Conservation (phyloP, 805 yeast genomes). For the Sugiyamaella marilandica region DNA sequence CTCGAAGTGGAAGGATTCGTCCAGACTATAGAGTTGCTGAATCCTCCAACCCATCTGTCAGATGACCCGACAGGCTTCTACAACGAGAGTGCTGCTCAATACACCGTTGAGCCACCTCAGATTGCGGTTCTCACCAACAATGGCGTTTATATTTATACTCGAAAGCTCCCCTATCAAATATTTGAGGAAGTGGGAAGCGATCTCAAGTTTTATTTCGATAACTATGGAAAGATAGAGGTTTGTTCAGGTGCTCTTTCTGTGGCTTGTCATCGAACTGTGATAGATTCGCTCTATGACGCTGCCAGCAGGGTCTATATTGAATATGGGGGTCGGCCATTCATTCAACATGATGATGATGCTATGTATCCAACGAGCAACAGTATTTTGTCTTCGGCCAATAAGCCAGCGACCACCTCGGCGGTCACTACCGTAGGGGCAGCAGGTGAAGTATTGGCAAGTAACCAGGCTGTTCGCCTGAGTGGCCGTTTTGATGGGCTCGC, state of each 20-base stretch:
- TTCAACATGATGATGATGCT: constrained; percentile 27
- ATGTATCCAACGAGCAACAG: constrained; percentile 7
- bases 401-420: background rate
- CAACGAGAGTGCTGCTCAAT: constrained; percentile 83
- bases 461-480: constrained; percentile 61
- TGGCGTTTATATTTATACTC: constrained; percentile 71
- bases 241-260: constrained; percentile 84
- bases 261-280: constrained; percentile 46
- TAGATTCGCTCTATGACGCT: constrained; percentile 19
- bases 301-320: constrained; percentile 34
- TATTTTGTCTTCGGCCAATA: background rate
- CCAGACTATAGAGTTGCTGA: constrained; percentile 67
- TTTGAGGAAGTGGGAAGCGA: constrained; percentile 54
- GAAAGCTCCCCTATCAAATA: constrained; percentile 74
- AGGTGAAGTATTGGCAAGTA: constrained; percentile 13
- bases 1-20: constrained; percentile 57
- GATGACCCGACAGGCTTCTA: constrained; percentile 76
- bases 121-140: constrained; percentile 79
- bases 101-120: constrained; percentile 57
- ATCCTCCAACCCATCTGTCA: constrained; percentile 68
- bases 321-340: constrained; percentile 34
- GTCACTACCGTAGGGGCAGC: background rate
- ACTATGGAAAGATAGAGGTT: constrained; percentile 84
- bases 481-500: constrained; percentile 89
- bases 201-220: constrained; percentile 62